Evolutionary conservation across 192 early-diverging fungal species (phyloP).

Genomic region (Backusella westeae): DNA sequence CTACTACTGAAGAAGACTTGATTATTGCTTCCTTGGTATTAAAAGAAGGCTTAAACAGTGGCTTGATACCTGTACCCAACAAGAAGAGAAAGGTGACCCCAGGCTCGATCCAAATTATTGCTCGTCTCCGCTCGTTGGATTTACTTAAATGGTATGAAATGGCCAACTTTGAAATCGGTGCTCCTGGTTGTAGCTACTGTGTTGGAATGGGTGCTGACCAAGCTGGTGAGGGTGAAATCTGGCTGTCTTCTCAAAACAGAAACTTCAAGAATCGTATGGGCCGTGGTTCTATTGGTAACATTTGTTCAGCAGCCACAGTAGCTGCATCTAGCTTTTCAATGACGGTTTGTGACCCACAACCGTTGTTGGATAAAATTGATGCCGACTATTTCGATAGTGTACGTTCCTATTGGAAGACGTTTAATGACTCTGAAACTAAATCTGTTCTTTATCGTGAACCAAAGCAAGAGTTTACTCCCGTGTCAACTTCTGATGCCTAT

Average conservation of each 20-base stretch:
- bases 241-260: conserved; percentile 83
- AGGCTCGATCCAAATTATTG: conserved; percentile 74
- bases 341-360: not conserved
- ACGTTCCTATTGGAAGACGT: not conserved
- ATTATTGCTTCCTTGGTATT: conserved; percentile 75
- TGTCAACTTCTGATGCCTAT: not conserved
- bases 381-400: not conserved
- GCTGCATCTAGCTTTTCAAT: conserved; percentile 67
- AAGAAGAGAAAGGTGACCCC: conserved; percentile 77
- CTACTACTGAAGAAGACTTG: conserved; percentile 80
- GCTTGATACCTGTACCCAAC: conserved; percentile 53
- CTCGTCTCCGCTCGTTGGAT: conserved; percentile 74
- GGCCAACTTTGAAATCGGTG: conserved; percentile 72
- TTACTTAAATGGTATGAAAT: conserved; percentile 72
- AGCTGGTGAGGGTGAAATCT: conserved; percentile 76
- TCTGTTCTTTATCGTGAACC: not conserved
- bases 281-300: conserved; percentile 75
- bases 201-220: conserved; percentile 76
- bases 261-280: conserved; percentile 88
- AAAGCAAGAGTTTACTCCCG: not conserved
- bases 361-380: not conserved
- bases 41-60: conserved; percentile 71
- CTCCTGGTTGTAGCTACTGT: conserved; percentile 81
- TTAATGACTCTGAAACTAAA: not conserved
- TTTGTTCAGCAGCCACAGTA: conserved; percentile 75